Conservation (phyloP, 2,329 filamentous ascomycete genomes). For the Peltaster fructicola region DNA sequence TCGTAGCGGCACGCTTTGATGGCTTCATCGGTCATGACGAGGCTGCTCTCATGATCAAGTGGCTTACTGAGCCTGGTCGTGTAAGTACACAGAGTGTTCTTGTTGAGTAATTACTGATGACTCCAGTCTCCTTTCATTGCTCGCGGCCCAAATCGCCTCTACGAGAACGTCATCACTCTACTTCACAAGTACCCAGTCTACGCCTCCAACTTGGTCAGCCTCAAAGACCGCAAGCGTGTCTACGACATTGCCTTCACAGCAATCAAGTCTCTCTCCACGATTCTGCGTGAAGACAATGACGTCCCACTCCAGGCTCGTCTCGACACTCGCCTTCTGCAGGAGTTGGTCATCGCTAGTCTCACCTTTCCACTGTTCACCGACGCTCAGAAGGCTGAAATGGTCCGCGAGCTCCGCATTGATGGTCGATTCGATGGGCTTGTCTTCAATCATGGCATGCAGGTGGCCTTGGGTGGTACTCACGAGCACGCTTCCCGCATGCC, state of each 20-base stretch:
- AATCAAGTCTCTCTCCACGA: constrained; percentile 11
- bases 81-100: constrained; percentile 20
- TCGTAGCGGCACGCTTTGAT: constrained; percentile 30
- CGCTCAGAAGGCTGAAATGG: constrained; percentile 13
- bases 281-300: constrained; percentile 7
- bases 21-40: constrained; percentile 36
- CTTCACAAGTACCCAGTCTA: constrained; percentile 38
- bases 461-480: constrained; percentile 11
- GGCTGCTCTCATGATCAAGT: constrained; percentile 26
- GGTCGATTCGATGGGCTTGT: constrained; percentile 10
- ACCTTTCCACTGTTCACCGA: constrained; percentile 18
- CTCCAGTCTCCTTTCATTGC: constrained; percentile 29
- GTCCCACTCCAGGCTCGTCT: constrained; percentile 7
- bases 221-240: constrained; percentile 29
- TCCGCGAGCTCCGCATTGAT: constrained; percentile 7
- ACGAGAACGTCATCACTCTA: constrained; percentile 34
- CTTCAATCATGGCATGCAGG: constrained; percentile 7
- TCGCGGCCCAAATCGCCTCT: constrained; percentile 35
- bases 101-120: constrained; percentile 1
- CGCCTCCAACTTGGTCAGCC: constrained; percentile 25
- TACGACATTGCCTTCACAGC: constrained; percentile 19
- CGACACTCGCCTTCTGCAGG: constrained; percentile 14
- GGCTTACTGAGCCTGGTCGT: constrained; percentile 31
- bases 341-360: constrained; percentile 16
- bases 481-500: constrained; percentile 11